Percentiles rank a stretch among this genome's conserved stretches.
phyloP scores from a whole-genome alignment of 257 asterid genomes.

The Oldenlandia corymbosa region DNA sequence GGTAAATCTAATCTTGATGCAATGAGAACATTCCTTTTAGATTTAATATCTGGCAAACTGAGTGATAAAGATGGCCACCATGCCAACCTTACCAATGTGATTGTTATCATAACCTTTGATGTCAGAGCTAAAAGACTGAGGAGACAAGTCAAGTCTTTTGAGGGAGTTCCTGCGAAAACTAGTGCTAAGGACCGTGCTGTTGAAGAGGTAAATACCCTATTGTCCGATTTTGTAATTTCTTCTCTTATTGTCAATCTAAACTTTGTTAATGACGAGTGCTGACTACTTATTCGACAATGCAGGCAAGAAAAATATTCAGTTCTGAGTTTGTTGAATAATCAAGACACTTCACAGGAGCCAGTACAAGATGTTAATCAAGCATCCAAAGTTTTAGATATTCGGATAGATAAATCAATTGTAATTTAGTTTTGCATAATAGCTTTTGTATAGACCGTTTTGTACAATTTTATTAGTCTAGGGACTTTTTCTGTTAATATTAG shows the following conservation, averaged over 20 bases:
- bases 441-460: no score
- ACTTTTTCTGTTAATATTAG: no score
- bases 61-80: background rate
- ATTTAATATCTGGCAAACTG: background rate
- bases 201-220: background rate
- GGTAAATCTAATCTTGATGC: background rate
- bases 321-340: no score
- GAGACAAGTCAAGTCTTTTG: background rate
- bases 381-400: no score
- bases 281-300: background rate
- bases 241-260: background rate
- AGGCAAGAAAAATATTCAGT: background rate
- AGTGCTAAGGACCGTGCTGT: background rate
- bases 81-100: background rate
- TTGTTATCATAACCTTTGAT: background rate
- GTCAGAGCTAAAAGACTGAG: background rate
- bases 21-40: background rate
- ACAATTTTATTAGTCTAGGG: no score
- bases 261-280: background rate
- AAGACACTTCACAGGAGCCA: no score
- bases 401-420: no score
- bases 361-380: no score
- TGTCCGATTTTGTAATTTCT: background rate
- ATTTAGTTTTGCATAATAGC: no score
- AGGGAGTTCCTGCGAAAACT: background rate